Conservation (phyloP, 441 rosid species). For the Erodium moschatum region DNA sequence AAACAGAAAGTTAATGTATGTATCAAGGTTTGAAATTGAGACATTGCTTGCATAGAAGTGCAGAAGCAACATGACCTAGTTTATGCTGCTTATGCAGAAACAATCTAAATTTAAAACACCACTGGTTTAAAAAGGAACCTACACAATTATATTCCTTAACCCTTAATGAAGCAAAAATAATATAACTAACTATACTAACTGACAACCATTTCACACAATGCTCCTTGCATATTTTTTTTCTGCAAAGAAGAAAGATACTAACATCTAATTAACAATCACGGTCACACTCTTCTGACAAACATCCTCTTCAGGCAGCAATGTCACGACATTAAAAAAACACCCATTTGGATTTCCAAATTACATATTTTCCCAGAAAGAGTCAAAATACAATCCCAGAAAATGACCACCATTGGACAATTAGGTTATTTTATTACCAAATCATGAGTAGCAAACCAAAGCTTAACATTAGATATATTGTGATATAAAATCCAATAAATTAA, state of each 20-base stretch:
- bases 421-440: not conserved
- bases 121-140: constrained; percentile 6
- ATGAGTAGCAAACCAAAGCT: not conserved
- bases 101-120: not conserved
- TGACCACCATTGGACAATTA: constrained; percentile 1
- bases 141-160: constrained; percentile 17
- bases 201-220: not conserved
- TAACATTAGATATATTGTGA: not conserved
- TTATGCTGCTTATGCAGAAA: not conserved
- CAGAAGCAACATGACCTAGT: too few relatives aligned
- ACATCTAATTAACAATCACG: too few relatives aligned
- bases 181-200: not conserved
- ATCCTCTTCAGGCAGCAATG: too few relatives aligned
- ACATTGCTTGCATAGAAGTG: too few relatives aligned
- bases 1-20: too few relatives aligned
- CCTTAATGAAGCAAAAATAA: constrained; percentile 20
- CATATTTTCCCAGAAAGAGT: not conserved
- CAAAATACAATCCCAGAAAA: not conserved
- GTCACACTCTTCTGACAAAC: too few relatives aligned
- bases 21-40: too few relatives aligned
- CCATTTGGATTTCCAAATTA: not conserved
- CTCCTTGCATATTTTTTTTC: too few relatives aligned
- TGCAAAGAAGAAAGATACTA: too few relatives aligned
- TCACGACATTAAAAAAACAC: not conserved
- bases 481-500: not conserved